Percentiles rank a stretch among this genome's conserved stretches.
These are phyloP conservation scores for Dacryopinax primogenitus DNA, from an alignment of 768 basidiomycete species.

Conservation along the genomic window DNA sequence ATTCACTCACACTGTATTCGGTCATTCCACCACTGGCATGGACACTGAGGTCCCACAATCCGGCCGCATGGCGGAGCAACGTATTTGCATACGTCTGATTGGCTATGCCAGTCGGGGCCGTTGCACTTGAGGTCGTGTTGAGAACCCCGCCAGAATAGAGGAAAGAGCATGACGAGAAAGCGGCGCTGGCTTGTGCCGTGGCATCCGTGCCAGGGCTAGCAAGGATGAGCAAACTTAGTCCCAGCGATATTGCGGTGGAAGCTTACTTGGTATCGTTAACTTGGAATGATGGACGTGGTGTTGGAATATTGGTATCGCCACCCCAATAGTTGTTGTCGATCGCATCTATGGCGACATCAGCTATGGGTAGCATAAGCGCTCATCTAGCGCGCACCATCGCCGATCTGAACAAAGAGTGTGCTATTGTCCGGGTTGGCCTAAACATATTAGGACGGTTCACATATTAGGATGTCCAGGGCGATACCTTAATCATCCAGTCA, in stretches of 20 bases:
- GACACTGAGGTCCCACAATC: conserved; percentile 64
- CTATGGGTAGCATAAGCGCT: conserved; percentile 8
- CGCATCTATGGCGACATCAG: conserved; percentile 31
- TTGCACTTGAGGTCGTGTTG: conserved; percentile 34
- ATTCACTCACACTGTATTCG: conserved; percentile 38
- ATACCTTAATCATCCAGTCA: conserved; percentile 81
- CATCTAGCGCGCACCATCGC: conserved; percentile 36
- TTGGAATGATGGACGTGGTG: conserved; percentile 59
- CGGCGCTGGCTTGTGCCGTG: neutral
- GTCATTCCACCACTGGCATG: conserved; percentile 47
- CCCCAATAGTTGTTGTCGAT: conserved; percentile 80
- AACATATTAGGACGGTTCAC: conserved; percentile 2
- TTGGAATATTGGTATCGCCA: conserved; percentile 65
- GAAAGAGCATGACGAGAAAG: conserved; percentile 68
- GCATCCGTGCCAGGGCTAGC: neutral
- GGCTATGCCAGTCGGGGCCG: conserved; percentile 39
- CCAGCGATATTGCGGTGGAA: neutral
- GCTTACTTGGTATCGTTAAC: conserved; percentile 52
- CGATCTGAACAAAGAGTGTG: conserved; percentile 68
- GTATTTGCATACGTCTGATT: conserved; percentile 59
- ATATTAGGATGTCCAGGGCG: conserved; percentile 14
- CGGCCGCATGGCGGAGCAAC: conserved; percentile 59
- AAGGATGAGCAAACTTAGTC: neutral
- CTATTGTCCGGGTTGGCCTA: conserved; percentile 68
- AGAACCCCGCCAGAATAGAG: conserved; percentile 57